Percentiles rank a stretch among this genome's conserved stretches.
Evolutionary conservation across 257 asterid species (phyloP).

Genomic region (Solanum ossicruentum): DNA sequence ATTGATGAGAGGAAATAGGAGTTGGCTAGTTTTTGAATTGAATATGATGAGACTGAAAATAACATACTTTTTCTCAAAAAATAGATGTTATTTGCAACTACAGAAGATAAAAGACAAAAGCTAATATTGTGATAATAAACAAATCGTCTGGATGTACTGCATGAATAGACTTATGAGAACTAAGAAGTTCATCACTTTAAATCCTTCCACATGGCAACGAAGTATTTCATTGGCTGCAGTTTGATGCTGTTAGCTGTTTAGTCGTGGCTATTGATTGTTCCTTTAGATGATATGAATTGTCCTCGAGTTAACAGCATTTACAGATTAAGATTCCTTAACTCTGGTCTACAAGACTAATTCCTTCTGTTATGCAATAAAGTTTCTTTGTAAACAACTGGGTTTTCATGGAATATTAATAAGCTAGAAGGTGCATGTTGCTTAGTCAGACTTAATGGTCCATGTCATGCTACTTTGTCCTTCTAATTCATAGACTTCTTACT

Average conservation of each 20-base stretch:
- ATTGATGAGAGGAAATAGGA: neutral
- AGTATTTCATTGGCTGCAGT: neutral
- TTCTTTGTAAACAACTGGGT: neutral
- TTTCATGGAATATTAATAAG: neutral
- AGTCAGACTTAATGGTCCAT: neutral
- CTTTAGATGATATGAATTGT: neutral
- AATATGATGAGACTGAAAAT: neutral
- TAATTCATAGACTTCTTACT: neutral
- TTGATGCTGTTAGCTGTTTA: neutral
- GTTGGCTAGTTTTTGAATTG: neutral
- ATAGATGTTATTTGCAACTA: neutral
- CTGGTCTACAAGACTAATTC: neutral
- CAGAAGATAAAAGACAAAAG: neutral
- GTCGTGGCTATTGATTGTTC: neutral
- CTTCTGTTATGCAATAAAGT: neutral
- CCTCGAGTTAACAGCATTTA: neutral
- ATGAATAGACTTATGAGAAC: neutral
- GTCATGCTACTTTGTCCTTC: neutral
- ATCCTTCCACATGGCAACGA: neutral
- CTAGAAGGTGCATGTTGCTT: neutral
- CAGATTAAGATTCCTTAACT: neutral
- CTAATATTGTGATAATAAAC: neutral
- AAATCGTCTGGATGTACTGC: neutral
- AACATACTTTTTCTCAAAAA: neutral
- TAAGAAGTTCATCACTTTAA: neutral